phyloP scores from a whole-genome alignment of 805 yeast species.

The Teunomyces panamensis region DNA sequence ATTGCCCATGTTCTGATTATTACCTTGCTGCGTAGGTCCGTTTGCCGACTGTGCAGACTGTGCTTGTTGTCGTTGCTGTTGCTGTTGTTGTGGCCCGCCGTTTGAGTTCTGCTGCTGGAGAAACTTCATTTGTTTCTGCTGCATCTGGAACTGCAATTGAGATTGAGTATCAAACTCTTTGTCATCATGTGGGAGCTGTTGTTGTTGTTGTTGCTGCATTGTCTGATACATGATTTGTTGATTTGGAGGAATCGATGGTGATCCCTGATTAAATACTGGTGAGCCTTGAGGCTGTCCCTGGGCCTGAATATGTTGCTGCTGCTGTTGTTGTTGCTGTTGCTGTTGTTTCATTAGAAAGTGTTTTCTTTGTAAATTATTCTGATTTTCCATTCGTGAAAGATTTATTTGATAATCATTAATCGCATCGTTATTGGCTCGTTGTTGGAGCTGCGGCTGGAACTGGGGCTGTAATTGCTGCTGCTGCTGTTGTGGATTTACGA shows the following conservation, averaged over 20 bases:
- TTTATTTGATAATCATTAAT: conserved; percentile 22
- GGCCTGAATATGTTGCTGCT: conserved; percentile 5
- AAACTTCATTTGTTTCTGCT: conserved; percentile 15
- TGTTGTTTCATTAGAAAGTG: conserved; percentile 14
- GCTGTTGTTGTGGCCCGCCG: conserved; percentile 11
- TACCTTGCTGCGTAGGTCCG: background rate
- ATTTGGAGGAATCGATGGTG: conserved; percentile 4
- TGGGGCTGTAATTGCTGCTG: background rate
- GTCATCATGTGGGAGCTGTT: conserved; percentile 3
- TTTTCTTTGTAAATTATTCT: conserved; percentile 15
- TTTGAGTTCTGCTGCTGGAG: conserved; percentile 14
- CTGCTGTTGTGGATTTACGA: conserved; percentile 1
- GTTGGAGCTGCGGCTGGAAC: conserved; percentile 1
- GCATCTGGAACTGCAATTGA: conserved; percentile 15
- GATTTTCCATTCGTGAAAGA: conserved; percentile 13
- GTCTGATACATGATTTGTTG: conserved; percentile 10
- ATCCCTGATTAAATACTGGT: background rate
- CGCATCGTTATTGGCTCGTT: conserved; percentile 9
- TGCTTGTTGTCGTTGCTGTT: conserved; percentile 13
- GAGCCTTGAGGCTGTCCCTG: conserved; percentile 4
- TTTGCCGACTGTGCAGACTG: background rate
- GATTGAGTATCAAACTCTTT: conserved; percentile 8
- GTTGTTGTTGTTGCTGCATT: conserved; percentile 8
- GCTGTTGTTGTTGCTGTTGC: conserved; percentile 11
- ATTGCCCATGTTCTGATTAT: background rate